These are phyloP conservation scores for Neurospora sp. DNA, from an alignment of 2,329 filamentous ascomycete genomes.

Conservation along the genomic window DNA sequence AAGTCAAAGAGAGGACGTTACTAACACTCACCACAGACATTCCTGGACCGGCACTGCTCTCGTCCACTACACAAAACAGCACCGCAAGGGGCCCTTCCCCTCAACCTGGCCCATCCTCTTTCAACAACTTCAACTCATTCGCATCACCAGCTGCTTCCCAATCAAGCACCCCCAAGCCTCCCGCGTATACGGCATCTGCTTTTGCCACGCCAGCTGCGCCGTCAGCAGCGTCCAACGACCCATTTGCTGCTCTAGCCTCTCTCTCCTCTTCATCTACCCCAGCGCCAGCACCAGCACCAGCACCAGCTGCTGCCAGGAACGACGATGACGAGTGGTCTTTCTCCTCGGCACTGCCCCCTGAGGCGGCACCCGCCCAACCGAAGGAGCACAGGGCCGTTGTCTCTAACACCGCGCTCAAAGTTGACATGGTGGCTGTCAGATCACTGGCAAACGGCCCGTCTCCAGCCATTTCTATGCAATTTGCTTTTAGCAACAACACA, in stretches of 20 bases:
- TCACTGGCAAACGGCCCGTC: constrained; percentile 36
- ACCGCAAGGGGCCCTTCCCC: constrained; percentile 38
- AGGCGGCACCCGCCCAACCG: constrained; percentile 39
- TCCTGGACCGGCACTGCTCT: constrained; percentile 54
- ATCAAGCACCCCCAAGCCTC: constrained; percentile 42
- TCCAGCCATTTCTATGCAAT: constrained; percentile 54
- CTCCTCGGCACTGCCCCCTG: constrained; percentile 67
- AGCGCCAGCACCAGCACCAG: constrained; percentile 15
- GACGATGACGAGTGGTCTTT: constrained; percentile 95
- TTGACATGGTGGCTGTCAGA: constrained; percentile 63
- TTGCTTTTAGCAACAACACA: constrained; percentile 77
- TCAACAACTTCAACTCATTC: constrained; percentile 46
- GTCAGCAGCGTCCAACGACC: constrained; percentile 32
- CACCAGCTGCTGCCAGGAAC: constrained; percentile 25
- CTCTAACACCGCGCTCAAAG: constrained; percentile 58
- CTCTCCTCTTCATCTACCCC: constrained; percentile 27
- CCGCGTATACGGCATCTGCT: constrained; percentile 34
- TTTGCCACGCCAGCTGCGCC: constrained; percentile 31
- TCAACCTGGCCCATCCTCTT: constrained; percentile 23
- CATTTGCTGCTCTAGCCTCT: constrained; percentile 41
- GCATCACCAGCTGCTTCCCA: constrained; percentile 40
- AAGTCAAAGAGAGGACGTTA: not conserved
- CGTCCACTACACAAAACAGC: constrained; percentile 51
- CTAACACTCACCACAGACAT: constrained; percentile 38
- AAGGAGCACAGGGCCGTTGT: constrained; percentile 55